Base-by-base conservation (phyloP, 2,329 filamentous ascomycete species). In the Arthrobotrys musiformis region DNA sequence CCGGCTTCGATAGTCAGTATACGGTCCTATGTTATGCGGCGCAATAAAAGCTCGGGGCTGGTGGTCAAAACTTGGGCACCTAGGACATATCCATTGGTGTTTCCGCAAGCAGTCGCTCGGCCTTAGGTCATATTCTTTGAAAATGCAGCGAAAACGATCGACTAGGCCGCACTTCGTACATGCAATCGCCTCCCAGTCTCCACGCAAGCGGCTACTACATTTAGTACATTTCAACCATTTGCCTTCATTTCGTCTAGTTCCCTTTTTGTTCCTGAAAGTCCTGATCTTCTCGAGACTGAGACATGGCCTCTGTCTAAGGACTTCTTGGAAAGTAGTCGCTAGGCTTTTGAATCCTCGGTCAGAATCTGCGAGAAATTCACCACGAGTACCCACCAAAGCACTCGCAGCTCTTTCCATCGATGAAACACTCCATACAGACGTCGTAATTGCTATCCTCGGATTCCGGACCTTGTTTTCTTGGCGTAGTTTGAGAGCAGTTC, bases 361-460 rank as follows among this genome's bases (percentile, higher is more conserved):
- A 82, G 98, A 93, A 73, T 92, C 91, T 62, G 89, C 86, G 0
- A 89, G 86, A 9, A 99, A 86, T 11, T 93, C 89, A 46, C 94
- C 94, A 99, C 77, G 89, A 89, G 8, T 97, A 87, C 9, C 90
- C 90, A 2, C 94, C 96, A 60, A 97, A 88, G 81, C 95, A 99
- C 1, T 89, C 89, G 82, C 95, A 99, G 52, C 94, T 97, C 62
- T 95, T 89, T 22, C 95, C 95, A 92, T 98, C 97, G 15, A 90
- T 91, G 82, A 97, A 99, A 82, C 95, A 99, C 80, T 99, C 95
- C 92, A 99, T 94, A 82, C 95, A 99, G 22, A 99, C 88, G 82
- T 99, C 95, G 82, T 98, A 99, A 0, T 92, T 92, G 81, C 98
- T 90, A 33, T 90, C 92, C 67, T 93, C 91, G 15, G 70, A n/a